phyloP scores from a whole-genome alignment of 2,329 filamentous ascomycete species.

The Epichloe coenophiala region DNA sequence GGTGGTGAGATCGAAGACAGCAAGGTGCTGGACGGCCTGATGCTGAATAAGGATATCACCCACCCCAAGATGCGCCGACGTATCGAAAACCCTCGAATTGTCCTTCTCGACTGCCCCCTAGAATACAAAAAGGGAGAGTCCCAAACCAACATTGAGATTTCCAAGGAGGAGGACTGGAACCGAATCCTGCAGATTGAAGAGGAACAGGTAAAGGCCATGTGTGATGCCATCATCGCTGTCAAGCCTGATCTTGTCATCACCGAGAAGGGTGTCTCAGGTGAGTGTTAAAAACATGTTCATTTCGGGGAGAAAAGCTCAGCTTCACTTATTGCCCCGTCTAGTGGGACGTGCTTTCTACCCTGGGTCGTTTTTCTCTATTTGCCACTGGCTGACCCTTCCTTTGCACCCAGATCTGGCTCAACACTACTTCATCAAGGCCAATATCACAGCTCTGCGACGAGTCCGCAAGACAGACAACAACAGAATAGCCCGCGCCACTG shows the following conservation, averaged over 20 bases:
- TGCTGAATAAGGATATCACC: conserved; percentile 99
- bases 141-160: conserved; percentile 97
- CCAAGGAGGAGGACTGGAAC: conserved; percentile 99
- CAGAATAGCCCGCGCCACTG: conserved; percentile 89
- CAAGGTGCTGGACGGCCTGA: conserved; percentile 85
- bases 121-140: conserved; percentile 99
- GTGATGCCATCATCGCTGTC: conserved; percentile 79
- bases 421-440: conserved; percentile 90
- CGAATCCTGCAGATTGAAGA: conserved; percentile 97
- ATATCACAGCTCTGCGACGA: conserved; percentile 87
- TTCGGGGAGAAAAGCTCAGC: neutral
- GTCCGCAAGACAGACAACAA: conserved; percentile 99
- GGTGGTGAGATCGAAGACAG: conserved; percentile 98
- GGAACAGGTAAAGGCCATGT: conserved; percentile 96
- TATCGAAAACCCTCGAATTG: conserved; percentile 91
- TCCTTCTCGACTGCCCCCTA: conserved; percentile 86
- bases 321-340: neutral
- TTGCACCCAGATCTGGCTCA: conserved; percentile 68
- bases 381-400: neutral
- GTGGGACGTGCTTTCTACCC: too few relatives aligned
- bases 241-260: conserved; percentile 98
- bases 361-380: neutral
- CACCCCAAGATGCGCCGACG: conserved; percentile 97
- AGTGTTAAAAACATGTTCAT: conserved; percentile 8
- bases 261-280: conserved; percentile 93